A percentile compares a stretch with the other conserved stretches of the same genome.
Conservation (phyloP, 83 land plant genomes). For the Picea abies region DNA sequence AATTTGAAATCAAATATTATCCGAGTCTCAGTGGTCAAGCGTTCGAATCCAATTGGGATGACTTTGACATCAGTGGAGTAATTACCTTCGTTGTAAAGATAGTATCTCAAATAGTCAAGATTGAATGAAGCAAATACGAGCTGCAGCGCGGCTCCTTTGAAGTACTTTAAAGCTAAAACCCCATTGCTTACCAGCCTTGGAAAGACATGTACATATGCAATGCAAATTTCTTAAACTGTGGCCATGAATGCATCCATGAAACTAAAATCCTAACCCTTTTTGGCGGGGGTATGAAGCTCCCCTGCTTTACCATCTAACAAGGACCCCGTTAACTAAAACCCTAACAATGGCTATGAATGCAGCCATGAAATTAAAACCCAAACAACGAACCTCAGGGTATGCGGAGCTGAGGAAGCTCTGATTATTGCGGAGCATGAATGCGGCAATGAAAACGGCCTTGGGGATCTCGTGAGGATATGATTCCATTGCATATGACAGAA, state of each 20-base stretch:
- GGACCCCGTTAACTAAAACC: too few species aligned
- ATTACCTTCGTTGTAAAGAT: background rate
- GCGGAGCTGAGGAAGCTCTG: constrained; percentile 7
- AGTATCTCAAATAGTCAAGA: background rate
- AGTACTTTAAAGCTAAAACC: background rate
- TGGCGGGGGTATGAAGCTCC: too few species aligned
- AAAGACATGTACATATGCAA: background rate
- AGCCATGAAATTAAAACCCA: too few species aligned
- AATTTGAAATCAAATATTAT: too few species aligned
- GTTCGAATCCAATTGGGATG: too few species aligned
- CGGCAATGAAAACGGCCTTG: background rate
- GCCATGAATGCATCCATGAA: too few species aligned
- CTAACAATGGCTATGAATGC: too few species aligned
- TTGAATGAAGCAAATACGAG: background rate
- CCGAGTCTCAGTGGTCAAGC: too few species aligned
- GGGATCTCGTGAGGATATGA: background rate
- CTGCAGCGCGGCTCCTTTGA: background rate
- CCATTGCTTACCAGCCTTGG: background rate
- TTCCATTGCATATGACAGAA: background rate
- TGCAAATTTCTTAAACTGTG: background rate
- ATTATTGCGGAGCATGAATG: background rate
- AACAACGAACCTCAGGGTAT: background rate
- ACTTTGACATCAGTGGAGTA: too few species aligned
- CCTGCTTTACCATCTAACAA: too few species aligned
- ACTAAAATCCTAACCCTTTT: too few species aligned